A percentile compares a stretch with the other conserved stretches of the same genome.
Evolutionary conservation across 768 basidiomycete species (phyloP).

Genomic region (Podaxis sp.): DNA sequence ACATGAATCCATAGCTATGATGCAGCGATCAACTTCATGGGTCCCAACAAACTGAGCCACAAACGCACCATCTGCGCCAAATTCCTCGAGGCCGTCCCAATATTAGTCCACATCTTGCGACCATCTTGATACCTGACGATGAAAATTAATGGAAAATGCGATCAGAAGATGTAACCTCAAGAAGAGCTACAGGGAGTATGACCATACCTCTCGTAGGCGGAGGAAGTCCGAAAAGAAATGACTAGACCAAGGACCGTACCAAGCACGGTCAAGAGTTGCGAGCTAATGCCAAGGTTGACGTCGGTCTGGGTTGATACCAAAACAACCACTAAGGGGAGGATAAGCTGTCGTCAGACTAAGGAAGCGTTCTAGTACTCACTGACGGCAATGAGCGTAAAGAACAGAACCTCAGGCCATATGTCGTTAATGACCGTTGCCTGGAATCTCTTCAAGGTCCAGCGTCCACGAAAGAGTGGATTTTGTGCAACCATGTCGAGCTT

Average conservation of each 20-base stretch:
- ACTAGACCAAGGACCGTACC: slow-evolving; percentile 74
- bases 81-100: slow-evolving; percentile 56
- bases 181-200: not conserved
- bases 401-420: slow-evolving; percentile 62
- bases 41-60: slow-evolving; percentile 8
- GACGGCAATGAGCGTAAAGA: slow-evolving; percentile 60
- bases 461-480: slow-evolving; percentile 47
- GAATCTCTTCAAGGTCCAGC: slow-evolving; percentile 51
- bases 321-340: slow-evolving; percentile 49
- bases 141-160: not conserved
- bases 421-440: slow-evolving; percentile 62
- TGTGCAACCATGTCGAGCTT: slow-evolving; percentile 38
- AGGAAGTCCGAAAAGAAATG: slow-evolving; percentile 72
- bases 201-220: slow-evolving; percentile 51
- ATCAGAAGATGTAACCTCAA: not conserved
- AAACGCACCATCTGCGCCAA: slow-evolving; percentile 55
- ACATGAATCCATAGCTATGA: slow-evolving; percentile 58
- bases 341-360: not conserved
- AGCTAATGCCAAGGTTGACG: slow-evolving; percentile 43
- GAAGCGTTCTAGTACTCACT: slow-evolving; percentile 32
- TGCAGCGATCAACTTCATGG: not conserved
- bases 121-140: slow-evolving; percentile 61
- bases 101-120: slow-evolving; percentile 68
- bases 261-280: slow-evolving; percentile 58
- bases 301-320: slow-evolving; percentile 50